These are phyloP conservation scores for Phytopythium litorale DNA, from an alignment of 352 stramenopile genomes.

Conservation along the genomic window DNA sequence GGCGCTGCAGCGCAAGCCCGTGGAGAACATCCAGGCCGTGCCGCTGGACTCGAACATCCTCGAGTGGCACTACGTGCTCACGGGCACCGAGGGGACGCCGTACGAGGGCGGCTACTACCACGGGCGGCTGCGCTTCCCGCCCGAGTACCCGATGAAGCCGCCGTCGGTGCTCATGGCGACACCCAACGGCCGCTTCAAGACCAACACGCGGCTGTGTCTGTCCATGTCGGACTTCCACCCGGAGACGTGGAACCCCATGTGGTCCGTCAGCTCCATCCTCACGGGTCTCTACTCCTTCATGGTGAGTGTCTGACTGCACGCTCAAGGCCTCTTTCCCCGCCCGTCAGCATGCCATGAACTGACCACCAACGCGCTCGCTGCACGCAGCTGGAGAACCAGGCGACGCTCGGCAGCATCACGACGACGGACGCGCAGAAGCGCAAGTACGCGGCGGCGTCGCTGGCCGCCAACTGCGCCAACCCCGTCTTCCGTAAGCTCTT, in stretches of 20 bases:
- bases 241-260: conserved; percentile 97
- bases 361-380: not conserved
- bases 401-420: conserved; percentile 88
- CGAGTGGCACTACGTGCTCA: conserved; percentile 96
- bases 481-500: conserved; percentile 86
- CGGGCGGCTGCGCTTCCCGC: conserved; percentile 91
- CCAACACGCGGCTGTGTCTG: conserved; percentile 92
- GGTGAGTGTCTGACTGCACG: conserved; percentile 24
- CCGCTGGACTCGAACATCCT: conserved; percentile 93
- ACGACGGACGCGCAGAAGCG: conserved; percentile 79
- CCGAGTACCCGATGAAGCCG: conserved; percentile 95
- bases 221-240: conserved; percentile 96
- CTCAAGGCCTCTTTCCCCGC: not conserved
- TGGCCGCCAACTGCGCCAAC: conserved; percentile 82
- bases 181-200: conserved; percentile 93
- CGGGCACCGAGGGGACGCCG: conserved; percentile 50
- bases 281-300: conserved; percentile 96
- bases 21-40: conserved; percentile 87
- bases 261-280: conserved; percentile 94
- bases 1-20: conserved; percentile 86
- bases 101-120: conserved; percentile 92
- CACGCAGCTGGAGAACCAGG: conserved; percentile 60
- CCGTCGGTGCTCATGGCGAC: conserved; percentile 95
- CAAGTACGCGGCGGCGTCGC: conserved; percentile 74
- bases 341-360: not conserved